These are phyloP conservation scores for Somion occarium DNA, from an alignment of 1,284 basidiomycete species.

Conservation along the genomic window DNA sequence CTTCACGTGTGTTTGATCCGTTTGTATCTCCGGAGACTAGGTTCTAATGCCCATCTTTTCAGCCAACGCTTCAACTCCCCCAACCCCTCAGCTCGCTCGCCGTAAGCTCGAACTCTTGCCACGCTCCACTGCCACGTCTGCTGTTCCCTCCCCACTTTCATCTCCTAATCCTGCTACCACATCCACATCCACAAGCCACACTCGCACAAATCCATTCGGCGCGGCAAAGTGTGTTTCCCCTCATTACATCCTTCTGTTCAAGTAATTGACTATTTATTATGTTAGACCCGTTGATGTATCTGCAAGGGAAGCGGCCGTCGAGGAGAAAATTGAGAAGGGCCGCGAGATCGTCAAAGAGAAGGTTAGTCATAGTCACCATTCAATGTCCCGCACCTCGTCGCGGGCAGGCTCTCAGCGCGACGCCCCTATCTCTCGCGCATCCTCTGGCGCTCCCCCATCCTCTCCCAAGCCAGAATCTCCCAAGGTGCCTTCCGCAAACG, in stretches of 20 bases:
- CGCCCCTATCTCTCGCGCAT: conserved; percentile 21
- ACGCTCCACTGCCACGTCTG: conserved; percentile 59
- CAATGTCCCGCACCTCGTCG: conserved; percentile 71
- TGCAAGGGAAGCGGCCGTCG: conserved; percentile 70
- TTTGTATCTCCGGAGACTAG: not conserved
- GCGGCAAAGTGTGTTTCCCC: conserved; percentile 59
- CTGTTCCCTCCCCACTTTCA: conserved; percentile 64
- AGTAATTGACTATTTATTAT: conserved; percentile 3
- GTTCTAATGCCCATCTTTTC: conserved; percentile 2
- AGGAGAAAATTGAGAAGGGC: conserved; percentile 65
- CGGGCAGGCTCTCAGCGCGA: conserved; percentile 55
- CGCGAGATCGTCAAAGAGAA: conserved; percentile 52
- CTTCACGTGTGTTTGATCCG: conserved; percentile 50
- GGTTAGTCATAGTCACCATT: conserved; percentile 38
- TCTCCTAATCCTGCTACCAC: conserved; percentile 63
- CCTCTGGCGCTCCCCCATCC: conserved; percentile 28
- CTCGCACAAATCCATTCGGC: conserved; percentile 79
- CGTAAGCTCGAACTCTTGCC: conserved; percentile 82
- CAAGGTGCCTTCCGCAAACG: conserved; percentile 21
- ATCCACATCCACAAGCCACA: conserved; percentile 32
- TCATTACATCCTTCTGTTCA: not conserved
- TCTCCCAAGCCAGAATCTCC: conserved; percentile 27
- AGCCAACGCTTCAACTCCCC: conserved; percentile 72
- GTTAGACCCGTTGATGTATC: conserved; percentile 84
- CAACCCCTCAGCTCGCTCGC: conserved; percentile 74